phyloP scores from a whole-genome alignment of 2,329 filamentous ascomycete genomes.

The Huntiella bhutanensis region DNA sequence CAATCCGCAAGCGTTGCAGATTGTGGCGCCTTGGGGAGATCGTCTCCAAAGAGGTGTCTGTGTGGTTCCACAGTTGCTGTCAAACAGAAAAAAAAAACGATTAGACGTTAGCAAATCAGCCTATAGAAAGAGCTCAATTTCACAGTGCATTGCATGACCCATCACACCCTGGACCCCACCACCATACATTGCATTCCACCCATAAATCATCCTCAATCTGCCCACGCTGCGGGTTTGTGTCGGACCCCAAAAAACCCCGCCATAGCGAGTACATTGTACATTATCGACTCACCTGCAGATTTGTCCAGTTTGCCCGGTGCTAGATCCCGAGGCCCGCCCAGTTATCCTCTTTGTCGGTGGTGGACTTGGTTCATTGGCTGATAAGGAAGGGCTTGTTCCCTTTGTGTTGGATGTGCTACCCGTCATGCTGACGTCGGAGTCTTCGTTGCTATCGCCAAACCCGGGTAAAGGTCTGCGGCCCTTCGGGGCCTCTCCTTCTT shows the following conservation, averaged over 20 bases:
- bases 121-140: background rate
- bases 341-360: slow-evolving; percentile 2
- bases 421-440: slow-evolving; percentile 7
- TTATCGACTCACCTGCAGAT: slow-evolving; percentile 44
- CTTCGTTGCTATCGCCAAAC: slow-evolving; percentile 4
- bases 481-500: slow-evolving; percentile 1
- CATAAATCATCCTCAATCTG: too few relatives aligned
- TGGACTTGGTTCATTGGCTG: slow-evolving; percentile 3
- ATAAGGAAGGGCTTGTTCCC: background rate
- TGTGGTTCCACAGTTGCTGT: slow-evolving; percentile 85
- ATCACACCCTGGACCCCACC: background rate
- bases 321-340: slow-evolving; percentile 1
- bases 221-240: too few relatives aligned
- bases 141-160: background rate
- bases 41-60: slow-evolving; percentile 87
- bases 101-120: background rate
- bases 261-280: background rate
- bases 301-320: slow-evolving; percentile 27
- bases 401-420: background rate
- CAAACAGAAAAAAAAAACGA: slow-evolving; percentile 12
- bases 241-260: too few relatives aligned
- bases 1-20: slow-evolving; percentile 92
- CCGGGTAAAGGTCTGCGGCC: slow-evolving; percentile 7
- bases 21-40: slow-evolving; percentile 80
- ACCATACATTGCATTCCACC: background rate